Base-by-base conservation (phyloP, 1,139 yeast genomes). In the Blastobotrys illinoisensis region DNA sequence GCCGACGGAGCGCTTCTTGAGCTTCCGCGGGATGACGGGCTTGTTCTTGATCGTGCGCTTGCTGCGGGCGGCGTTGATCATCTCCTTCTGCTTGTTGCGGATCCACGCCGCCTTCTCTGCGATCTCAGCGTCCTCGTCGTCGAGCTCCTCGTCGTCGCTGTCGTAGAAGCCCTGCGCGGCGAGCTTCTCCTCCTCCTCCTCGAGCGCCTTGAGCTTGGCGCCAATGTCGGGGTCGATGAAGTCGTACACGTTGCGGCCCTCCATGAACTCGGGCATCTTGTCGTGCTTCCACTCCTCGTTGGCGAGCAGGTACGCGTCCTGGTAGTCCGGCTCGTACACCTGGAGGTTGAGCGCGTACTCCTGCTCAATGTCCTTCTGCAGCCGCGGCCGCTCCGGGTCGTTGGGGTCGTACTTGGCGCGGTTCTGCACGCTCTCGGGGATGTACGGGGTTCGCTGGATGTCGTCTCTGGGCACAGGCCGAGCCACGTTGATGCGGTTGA, bases 271-370 rank as follows among this genome's bases (percentile, higher is more conserved):
- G 23, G 99, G 99, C 90, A 95, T 90, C 61, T 86, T 80, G 71
- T 93, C 99, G 62, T 89, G 82, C 81, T 93, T 93, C 99, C 99
- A 93, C 60, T 88, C 95, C 49, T 91, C 98, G 68, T 95, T 95
- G 63, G 93, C 99, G 64, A 93, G 79, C 58, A 93, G 66, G 74
- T 93, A 93, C 66, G 86, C 86, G 67, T 91, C 98, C 74, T 90
- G 88, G 75, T 91, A 79, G 76, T 95, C 89, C 67, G 93, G 83
- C 75, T 90, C 93, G 79, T 77, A 93, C 44, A 93, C 99, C 79
- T 99, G 99, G 28, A 99, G 97, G 70, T 99, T 99, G 68, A 99
- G 99, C 66, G 93, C 89, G 71, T 88, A 97, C 49, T 80, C 86
- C 40, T 32, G 40, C 75, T 93, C 99, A 60, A 90, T 78, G 68